A percentile compares a stretch with the other conserved stretches of the same genome.
Evolutionary conservation across 495 filamentous ascomycete genomes (phyloP).

Genomic region (Penicillium coffeae): DNA sequence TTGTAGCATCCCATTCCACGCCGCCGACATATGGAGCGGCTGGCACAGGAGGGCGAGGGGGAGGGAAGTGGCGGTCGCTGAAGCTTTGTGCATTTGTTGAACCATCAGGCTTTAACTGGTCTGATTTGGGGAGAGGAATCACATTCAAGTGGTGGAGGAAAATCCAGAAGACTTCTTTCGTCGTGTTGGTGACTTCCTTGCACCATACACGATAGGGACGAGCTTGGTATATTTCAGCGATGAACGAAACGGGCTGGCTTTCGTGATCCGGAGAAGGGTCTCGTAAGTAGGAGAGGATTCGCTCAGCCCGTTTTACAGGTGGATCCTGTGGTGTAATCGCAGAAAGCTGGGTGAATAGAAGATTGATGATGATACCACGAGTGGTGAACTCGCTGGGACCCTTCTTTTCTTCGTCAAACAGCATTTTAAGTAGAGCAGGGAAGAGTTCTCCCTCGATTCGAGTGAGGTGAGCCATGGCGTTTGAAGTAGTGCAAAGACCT

Average conservation of each 20-base stretch:
- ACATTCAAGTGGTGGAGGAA: conserved; percentile 93
- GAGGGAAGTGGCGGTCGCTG: conserved; percentile 69
- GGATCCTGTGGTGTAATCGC: conserved; percentile 48
- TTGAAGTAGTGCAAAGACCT: conserved; percentile 85
- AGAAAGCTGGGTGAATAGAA: conserved; percentile 82
- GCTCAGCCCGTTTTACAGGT: conserved; percentile 53
- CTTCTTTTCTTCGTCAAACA: conserved; percentile 96
- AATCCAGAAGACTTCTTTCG: conserved; percentile 99
- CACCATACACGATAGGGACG: conserved; percentile 91
- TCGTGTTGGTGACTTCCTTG: conserved; percentile 86
- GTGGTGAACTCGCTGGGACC: conserved; percentile 95
- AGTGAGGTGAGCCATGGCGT: conserved; percentile 76
- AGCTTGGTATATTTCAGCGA: conserved; percentile 79
- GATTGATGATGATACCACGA: conserved; percentile 76
- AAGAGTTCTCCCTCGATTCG: conserved; percentile 77
- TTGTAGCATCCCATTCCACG: conserved; percentile 98
- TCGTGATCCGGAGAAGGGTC: conserved; percentile 76
- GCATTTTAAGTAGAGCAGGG: conserved; percentile 78
- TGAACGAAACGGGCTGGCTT: conserved; percentile 75
- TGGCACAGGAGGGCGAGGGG: conserved; percentile 83
- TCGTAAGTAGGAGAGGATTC: conserved; percentile 71
- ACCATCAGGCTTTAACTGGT: conserved; percentile 25
- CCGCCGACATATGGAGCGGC: conserved; percentile 96
- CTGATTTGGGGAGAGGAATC: conserved; percentile 50
- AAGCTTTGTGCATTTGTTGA: conserved; percentile 12